Conservation (phyloP, 768 basidiomycete genomes). For the Auricularia sp. region DNA sequence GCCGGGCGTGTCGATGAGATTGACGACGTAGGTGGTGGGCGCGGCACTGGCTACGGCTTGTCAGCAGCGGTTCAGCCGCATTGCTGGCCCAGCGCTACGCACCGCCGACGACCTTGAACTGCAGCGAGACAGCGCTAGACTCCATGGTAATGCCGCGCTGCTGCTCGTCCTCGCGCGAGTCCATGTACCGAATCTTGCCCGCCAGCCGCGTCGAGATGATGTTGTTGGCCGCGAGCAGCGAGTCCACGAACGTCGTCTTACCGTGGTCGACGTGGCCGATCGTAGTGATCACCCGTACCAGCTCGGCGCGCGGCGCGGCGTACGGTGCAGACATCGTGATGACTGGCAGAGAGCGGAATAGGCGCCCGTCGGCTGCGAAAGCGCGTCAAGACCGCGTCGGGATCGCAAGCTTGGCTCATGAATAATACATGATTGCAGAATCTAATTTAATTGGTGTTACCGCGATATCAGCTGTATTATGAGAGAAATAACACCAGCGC, state of each 20-base stretch:
- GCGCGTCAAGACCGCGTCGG: no score
- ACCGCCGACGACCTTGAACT: slow-evolving; percentile 73
- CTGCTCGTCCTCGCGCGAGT: slow-evolving; percentile 94
- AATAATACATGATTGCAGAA: no score
- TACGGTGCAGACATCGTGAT: slow-evolving; percentile 1
- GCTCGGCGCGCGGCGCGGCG: slow-evolving; percentile 21
- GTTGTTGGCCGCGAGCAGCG: slow-evolving; percentile 90
- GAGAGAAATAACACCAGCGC: no score
- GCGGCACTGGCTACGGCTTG: slow-evolving; percentile 35
- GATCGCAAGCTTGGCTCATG: no score
- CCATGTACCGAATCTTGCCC: slow-evolving; percentile 91
- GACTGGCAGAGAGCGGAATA: no score
- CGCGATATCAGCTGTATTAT: no score
- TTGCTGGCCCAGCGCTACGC: slow-evolving; percentile 31
- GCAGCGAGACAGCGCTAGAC: slow-evolving; percentile 84
- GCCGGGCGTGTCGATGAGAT: slow-evolving; percentile 97
- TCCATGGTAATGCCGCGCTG: slow-evolving; percentile 99
- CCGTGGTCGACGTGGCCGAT: slow-evolving; percentile 93
- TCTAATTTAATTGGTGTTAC: no score
- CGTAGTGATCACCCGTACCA: slow-evolving; percentile 72
- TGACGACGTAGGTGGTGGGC: slow-evolving; percentile 70
- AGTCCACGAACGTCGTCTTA: slow-evolving; percentile 92
- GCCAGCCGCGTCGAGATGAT: slow-evolving; percentile 93
- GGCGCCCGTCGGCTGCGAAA: no score
- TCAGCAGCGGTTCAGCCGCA: slow-evolving; percentile 20